Conservation (phyloP, 768 basidiomycete species). For the Lactarius vividus region DNA sequence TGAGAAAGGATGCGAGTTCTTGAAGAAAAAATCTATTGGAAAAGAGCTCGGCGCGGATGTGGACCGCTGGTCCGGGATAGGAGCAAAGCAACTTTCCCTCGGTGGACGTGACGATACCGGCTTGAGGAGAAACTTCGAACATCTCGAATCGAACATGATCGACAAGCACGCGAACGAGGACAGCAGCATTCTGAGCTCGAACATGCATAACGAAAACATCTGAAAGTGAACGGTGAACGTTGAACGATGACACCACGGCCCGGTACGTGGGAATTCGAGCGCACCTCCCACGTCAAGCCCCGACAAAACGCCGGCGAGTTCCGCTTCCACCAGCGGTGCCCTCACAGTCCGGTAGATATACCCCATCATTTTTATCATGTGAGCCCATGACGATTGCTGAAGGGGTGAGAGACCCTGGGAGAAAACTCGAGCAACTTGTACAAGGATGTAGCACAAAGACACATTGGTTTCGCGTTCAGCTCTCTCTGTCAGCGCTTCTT, state of each 20-base stretch:
- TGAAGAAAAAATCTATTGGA: background rate
- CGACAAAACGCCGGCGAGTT: background rate
- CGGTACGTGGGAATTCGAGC: background rate
- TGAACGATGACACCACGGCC: no score
- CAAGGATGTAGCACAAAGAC: constrained; percentile 9
- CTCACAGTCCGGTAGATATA: no score
- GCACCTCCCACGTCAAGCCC: constrained; percentile 1
- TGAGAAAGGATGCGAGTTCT: background rate
- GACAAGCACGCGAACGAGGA: constrained; percentile 2
- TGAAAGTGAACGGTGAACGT: background rate
- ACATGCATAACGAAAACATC: constrained; percentile 16
- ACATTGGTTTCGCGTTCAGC: background rate
- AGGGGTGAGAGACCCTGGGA: background rate
- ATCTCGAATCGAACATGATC: constrained; percentile 11
- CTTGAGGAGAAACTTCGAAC: constrained; percentile 45
- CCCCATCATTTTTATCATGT: constrained; percentile 12
- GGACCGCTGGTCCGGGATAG: constrained; percentile 42
- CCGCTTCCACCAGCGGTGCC: background rate
- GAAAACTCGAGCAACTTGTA: background rate
- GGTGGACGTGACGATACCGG: constrained; percentile 38
- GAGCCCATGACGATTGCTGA: background rate
- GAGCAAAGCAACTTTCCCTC: constrained; percentile 35
- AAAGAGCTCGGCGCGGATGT: constrained; percentile 31
- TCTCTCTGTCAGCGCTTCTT: background rate
- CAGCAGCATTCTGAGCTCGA: constrained; percentile 17